Evolutionary conservation across 345 rosid genomes (phyloP), one percentile per base, ranked within the genome.

Genomic region (Gossypium bickii): DNA sequence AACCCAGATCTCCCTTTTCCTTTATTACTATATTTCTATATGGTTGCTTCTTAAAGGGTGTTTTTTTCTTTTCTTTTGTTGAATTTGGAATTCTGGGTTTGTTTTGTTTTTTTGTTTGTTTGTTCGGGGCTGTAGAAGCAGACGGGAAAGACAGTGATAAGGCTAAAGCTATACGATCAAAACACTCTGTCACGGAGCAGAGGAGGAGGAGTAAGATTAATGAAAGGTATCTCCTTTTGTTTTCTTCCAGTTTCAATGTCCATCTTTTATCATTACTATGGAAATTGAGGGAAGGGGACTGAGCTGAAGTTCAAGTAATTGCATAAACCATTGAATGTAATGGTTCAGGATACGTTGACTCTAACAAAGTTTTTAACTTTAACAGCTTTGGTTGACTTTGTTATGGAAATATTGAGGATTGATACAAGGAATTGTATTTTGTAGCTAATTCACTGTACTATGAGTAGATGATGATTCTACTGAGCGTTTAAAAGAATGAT

Each of bases 141-240:
- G 98, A 89, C 83, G 87, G 86, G 65, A 91, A 86, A 82, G 86
- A 79, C 73, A 81, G 63, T 62, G 97, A 90, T 70, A 93, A 80
- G 84, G 98, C 96, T 17, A 87, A 75, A 76, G 93, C 90, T 17
- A 82, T 88, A 51, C 89, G 99, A 76, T 95, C 99, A 24, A 95
- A 95, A 53, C 99, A 95, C 80, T 95, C 98, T 0, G 99, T 93
- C 41, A 93, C 98, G 0, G 98, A 95, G 84, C 99, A 95, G 84
- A 86, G 96, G 22, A 84, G 99, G 76, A 87, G 99, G 80, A 95
- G 97, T 90, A 95, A 93, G 86, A 95, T 95, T 76, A 95, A 95
- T 44, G 99, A 93, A 83, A 93, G 99, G 96, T 90, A 73, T 76
- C 74, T 17, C 68, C 41, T 43, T 67, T 13, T 25, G 53, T 56